Evolutionary conservation across 1,139 yeast genomes (phyloP).

Genomic region (Spathaspora jeffriesii): DNA sequence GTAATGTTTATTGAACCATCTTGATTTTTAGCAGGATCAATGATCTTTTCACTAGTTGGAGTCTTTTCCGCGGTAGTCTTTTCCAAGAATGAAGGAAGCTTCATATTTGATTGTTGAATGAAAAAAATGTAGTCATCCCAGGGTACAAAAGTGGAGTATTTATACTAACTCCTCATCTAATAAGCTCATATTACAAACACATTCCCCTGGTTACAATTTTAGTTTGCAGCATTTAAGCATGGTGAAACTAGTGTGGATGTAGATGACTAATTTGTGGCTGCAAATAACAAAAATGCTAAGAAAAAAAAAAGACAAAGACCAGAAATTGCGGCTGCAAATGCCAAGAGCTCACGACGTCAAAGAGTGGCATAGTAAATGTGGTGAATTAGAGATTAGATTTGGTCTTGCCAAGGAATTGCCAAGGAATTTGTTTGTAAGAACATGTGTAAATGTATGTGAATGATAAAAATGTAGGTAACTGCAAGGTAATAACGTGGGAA

Average conservation of each 20-base stretch:
- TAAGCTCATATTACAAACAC: not conserved
- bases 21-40: not conserved
- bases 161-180: not conserved
- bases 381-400: not conserved
- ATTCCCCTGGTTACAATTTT: not conserved
- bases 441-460: too few relatives aligned
- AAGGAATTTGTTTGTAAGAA: too few relatives aligned
- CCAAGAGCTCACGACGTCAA: not conserved
- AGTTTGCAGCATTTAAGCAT: not conserved
- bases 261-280: conserved; percentile 2
- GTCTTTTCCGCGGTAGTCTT: too few relatives aligned
- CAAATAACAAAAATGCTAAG: not conserved
- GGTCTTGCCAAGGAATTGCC: not conserved
- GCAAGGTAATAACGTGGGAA: too few relatives aligned
- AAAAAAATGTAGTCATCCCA: not conserved
- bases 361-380: not conserved
- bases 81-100: conserved; percentile 1
- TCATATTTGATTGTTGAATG: not conserved
- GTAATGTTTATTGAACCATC: not conserved
- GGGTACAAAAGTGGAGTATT: not conserved
- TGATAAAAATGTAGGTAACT: too few relatives aligned
- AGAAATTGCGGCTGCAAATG: conserved; percentile 2
- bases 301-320: not conserved
- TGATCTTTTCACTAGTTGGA: not conserved
- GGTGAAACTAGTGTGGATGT: too few relatives aligned